Base-by-base conservation (phyloP, 2,329 filamentous ascomycete genomes). In the Orbilia ellipsospora region DNA sequence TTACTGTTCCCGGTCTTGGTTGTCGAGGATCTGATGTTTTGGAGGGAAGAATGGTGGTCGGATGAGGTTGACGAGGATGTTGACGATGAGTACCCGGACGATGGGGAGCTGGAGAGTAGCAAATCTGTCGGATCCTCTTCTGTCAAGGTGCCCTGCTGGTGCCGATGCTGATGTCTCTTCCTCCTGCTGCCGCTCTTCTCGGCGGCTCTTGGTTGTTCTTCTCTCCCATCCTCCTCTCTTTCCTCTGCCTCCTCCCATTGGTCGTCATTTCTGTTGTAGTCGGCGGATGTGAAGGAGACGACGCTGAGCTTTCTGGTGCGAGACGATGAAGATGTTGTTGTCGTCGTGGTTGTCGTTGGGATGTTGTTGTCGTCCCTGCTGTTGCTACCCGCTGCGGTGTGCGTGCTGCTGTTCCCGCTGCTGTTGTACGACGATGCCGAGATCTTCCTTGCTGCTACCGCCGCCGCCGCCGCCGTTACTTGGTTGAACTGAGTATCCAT, bases 251-350 rank as follows among this genome's bases (percentile, higher is more conserved):
- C 52, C 44, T 48, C 51, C 44, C 48, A 52, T 40, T 65, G 51
- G 52, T 73, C 69, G 52, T 75, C 64, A 40, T 68, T 69, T 13
- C 26, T 75, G 48, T 75, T 69, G 54, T 75, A 68, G 40, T 68
- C 64, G 15, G 60, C 57, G 3, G 72, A 75, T 23, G 72, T 65
- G 59, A 75, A 69, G 13, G 72, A 75, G 10, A 69, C 72, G 52
- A 69, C 64, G 59, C 72, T 75, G 12, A 75, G 60, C 48, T 75
- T 75, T 7, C 50, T 60, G 48, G 54, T 23, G 56, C 52, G 52
- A 12, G 52, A 23, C 16, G 51, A n/a, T 50, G 52, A 40, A 50
- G 59, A 51, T 57, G 54, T 28, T 18, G 45, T 61, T 59, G 60
- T 48, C 28, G 60, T 64, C 44, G 40, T 61, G 40, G 20, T 56